Conservation (phyloP, 2,329 filamentous ascomycete species). For the Amesomyces nigricolor region DNA sequence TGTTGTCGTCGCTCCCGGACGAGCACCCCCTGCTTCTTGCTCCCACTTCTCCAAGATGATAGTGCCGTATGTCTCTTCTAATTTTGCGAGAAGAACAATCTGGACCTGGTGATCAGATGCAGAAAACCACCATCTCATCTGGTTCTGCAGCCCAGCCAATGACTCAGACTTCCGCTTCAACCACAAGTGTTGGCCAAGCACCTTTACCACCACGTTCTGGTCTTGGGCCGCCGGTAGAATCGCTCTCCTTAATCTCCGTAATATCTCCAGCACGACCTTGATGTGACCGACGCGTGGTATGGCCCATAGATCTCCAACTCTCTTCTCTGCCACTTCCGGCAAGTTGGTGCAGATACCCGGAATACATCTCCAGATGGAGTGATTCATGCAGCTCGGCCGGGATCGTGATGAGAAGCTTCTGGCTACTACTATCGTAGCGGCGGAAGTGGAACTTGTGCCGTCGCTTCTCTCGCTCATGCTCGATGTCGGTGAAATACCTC, state of each 20-base stretch:
- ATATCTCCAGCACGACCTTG: neutral
- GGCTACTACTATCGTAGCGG: constrained; percentile 6
- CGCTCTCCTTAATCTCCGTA: neutral
- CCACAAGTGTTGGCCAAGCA: constrained; percentile 21
- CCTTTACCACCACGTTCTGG: constrained; percentile 3
- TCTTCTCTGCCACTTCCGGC: neutral
- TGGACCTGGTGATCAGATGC: constrained; percentile 20
- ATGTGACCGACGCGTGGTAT: neutral
- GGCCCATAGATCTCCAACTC: neutral
- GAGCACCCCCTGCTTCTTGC: constrained; percentile 12
- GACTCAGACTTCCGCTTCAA: constrained; percentile 13
- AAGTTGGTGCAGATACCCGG: neutral
- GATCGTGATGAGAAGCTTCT: constrained; percentile 12
- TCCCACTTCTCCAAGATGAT: constrained; percentile 21
- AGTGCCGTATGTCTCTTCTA: neutral
- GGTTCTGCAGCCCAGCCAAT: constrained; percentile 7
- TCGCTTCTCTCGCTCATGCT: constrained; percentile 8
- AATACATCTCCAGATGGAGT: neutral
- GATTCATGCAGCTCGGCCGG: neutral
- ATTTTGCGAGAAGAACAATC: constrained; percentile 21
- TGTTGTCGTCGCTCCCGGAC: constrained; percentile 17
- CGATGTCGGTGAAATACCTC: constrained; percentile 5
- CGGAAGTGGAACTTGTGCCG: constrained; percentile 14
- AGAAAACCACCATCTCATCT: constrained; percentile 20
- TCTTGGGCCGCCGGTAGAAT: constrained; percentile 10